Base-by-base conservation (phyloP, 1,139 yeast species). In the Scheffersomyces lignicola region DNA sequence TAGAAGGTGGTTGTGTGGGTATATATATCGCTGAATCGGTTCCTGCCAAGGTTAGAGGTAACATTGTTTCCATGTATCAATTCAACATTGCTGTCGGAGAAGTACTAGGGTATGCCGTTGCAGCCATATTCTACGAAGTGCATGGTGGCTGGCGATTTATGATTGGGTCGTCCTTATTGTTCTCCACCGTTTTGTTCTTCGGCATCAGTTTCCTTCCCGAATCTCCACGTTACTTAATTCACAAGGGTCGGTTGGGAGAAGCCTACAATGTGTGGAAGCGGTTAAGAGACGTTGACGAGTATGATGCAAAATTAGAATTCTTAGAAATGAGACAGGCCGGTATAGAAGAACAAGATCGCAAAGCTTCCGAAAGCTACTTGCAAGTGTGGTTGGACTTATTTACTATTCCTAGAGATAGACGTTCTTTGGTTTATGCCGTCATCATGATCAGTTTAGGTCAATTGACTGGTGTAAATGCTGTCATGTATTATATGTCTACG, bases 1-100 rank as follows among this genome's bases (percentile, higher is more conserved):
- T 78, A 24, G 83, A 76, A 51, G 79, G 81, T 49, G 81, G 80
- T 31, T 75, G 78, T 43, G 79, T 77, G 32, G 78, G 80, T 42
- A 67, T 77, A 32, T 76, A 78, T 43, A 69, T 78, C 33, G 68
- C 81, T 4, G 87, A 80, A 48, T 72, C 78, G 33, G 76, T 79
- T 21, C 81, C 81, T 7, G 73, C 81, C 2, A 63, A 60, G 29
- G 72, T 69, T 13, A 69, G 86, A 55, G 86, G 86, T 42, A 65
- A 68, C 39, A 53, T 78, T 34, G 80, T 77, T 12, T 74, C 82
- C 1, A 53, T 76, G 48, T 76, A 76, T 49, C 83, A 78, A 56
- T 72, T 76, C 44, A 72, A 70, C 44, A 74, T 76, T 48, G 81
- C 82, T 0, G 58, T 77, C 24, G 83, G 83, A 24, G 81, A 78